Conservation (phyloP, 352 stramenopile genomes). For the Globisporangium nagaii region DNA sequence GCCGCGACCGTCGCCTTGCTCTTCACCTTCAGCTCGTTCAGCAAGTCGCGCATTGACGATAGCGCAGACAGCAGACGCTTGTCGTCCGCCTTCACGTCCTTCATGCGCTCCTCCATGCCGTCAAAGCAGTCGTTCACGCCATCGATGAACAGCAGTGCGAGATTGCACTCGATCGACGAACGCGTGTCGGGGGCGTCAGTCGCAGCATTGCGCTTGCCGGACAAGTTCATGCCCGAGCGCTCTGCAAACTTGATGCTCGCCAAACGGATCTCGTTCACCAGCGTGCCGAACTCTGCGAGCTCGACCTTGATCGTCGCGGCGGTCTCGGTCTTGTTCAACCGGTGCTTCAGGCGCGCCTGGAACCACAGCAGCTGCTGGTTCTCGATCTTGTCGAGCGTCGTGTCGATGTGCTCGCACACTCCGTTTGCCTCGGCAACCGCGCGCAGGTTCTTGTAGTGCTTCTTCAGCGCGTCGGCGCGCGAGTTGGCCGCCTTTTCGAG, state of each 20-base stretch:
- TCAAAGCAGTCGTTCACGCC: conserved; percentile 66
- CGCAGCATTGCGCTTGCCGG: conserved; percentile 68
- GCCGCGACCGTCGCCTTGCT: conserved; percentile 42
- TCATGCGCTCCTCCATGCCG: conserved; percentile 77
- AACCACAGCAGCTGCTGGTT: conserved; percentile 70
- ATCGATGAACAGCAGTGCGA: conserved; percentile 60
- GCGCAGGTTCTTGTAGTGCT: conserved; percentile 85
- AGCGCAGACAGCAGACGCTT: conserved; percentile 75
- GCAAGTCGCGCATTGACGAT: conserved; percentile 43
- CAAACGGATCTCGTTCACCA: conserved; percentile 81
- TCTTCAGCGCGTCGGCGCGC: conserved; percentile 72
- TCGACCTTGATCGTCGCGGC: conserved; percentile 86
- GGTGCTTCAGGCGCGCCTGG: conserved; percentile 66
- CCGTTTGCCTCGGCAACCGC: conserved; percentile 79
- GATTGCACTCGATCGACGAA: conserved; percentile 65
- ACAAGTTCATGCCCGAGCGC: conserved; percentile 82
- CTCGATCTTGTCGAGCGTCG: conserved; percentile 72
- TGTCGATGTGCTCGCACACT: conserved; percentile 68
- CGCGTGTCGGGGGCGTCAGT: conserved; percentile 69
- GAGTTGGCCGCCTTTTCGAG: conserved; percentile 67
- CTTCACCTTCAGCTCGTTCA: conserved; percentile 66
- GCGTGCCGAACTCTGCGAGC: conserved; percentile 68
- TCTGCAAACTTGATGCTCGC: conserved; percentile 76
- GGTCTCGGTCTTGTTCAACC: conserved; percentile 64
- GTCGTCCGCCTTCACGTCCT: conserved; percentile 77